phyloP scores from a whole-genome alignment of 129 eudicot species.

The Flaveria trinervia region DNA sequence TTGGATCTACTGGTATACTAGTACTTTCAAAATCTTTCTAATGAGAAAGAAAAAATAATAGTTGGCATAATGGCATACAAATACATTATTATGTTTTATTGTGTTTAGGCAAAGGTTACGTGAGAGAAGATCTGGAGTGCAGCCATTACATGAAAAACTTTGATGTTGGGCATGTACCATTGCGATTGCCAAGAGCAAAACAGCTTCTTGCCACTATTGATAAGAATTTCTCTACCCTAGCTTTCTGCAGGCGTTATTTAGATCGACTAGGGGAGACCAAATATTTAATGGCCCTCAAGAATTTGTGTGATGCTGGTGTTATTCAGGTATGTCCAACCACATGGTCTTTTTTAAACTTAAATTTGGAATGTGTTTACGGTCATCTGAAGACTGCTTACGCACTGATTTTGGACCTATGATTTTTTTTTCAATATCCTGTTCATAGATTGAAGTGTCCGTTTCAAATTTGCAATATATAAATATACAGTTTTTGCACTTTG shows the following conservation, averaged over 20 bases:
- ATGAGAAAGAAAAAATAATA: neutral
- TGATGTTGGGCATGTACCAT: constrained; percentile 86
- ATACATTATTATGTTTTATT: neutral
- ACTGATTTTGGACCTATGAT: too few relatives aligned
- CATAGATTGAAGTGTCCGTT: neutral
- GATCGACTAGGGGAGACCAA: constrained; percentile 97
- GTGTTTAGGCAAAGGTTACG: constrained; percentile 84
- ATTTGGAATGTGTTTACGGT: too few relatives aligned
- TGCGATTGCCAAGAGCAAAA: constrained; percentile 94
- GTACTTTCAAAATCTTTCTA: neutral
- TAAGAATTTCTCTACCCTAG: constrained; percentile 91
- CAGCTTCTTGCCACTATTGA: constrained; percentile 91
- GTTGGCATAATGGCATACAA: neutral
- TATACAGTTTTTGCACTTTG: neutral
- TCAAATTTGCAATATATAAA: neutral
- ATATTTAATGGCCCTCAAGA: constrained; percentile 95
- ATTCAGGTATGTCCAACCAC: constrained; percentile 66
- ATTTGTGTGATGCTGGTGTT: constrained; percentile 96
- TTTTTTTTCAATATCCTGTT: neutral
- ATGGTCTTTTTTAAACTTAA: neutral
- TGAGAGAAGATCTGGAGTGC: constrained; percentile 97
- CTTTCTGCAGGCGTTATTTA: constrained; percentile 93
- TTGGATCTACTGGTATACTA: constrained; percentile 87
- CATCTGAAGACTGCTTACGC: too few relatives aligned
- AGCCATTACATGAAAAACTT: constrained; percentile 99